A percentile compares a stretch with the other conserved stretches of the same genome.
phyloP scores from a whole-genome alignment of 2,329 filamentous ascomycete species.

The Sporothrix brunneoviolacea region DNA sequence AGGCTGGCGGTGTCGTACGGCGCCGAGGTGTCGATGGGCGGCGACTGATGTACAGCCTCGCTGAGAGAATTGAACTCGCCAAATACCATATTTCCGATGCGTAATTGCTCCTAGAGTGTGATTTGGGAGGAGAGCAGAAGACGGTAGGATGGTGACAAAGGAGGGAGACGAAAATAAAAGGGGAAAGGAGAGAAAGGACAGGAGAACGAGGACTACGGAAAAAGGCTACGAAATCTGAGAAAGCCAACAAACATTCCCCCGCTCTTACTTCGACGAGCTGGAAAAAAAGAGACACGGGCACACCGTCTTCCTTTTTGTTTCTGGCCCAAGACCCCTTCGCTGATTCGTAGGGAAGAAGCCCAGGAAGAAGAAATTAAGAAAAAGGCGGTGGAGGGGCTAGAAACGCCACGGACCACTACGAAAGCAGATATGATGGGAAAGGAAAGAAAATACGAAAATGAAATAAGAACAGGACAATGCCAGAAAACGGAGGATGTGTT shows the following conservation, averaged over 20 bases:
- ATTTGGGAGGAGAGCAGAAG: background rate
- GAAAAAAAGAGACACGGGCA: background rate
- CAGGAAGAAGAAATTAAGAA: background rate
- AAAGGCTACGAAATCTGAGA: background rate
- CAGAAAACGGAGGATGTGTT: background rate
- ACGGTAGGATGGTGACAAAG: background rate
- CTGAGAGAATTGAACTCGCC: slow-evolving; percentile 5
- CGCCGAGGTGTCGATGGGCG: slow-evolving; percentile 37
- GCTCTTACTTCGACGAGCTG: background rate
- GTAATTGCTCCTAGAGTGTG: too few relatives aligned
- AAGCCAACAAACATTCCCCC: background rate
- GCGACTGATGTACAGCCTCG: slow-evolving; percentile 11
- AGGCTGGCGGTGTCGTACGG: slow-evolving; percentile 40
- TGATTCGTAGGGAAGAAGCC: too few relatives aligned
- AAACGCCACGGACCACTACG: too few relatives aligned
- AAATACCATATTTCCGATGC: slow-evolving; percentile 8
- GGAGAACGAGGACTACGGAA: background rate
- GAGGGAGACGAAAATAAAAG: background rate
- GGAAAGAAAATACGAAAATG: background rate
- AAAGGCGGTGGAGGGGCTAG: background rate
- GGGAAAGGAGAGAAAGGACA: background rate
- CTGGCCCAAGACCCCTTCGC: too few relatives aligned
- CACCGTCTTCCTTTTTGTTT: background rate
- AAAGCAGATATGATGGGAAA: background rate
- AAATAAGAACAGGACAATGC: background rate